Evolutionary conservation across 179 eudicot species (phyloP), one percentile per base, ranked within the genome.

Genomic region (Drosera spatulata): DNA sequence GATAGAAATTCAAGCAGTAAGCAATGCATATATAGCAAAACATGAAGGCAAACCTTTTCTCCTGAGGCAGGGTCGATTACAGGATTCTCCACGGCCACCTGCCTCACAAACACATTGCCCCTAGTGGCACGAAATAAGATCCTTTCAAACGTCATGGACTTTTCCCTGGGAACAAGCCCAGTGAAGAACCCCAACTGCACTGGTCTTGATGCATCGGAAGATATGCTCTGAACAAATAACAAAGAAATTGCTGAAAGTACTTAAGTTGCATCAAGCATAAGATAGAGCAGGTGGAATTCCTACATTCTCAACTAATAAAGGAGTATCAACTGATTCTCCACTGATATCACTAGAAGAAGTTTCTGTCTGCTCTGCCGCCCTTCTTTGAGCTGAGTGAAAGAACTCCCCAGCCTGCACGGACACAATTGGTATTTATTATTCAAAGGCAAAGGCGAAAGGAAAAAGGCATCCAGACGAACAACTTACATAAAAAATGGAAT

Each of bases 141-240:
- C 69, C 91, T 82, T 61, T 87, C 95, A 78, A 86, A 86, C 64
- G 86, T 86, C 78, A 86, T 73, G 5, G 91, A 75, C 66, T 82
- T 89, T 12, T 77, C 95, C 71, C 91, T 82, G 8, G 87, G 78
- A 50, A 89, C 95, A 60, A 89, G 88, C 33, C 97, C 97, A 66
- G 85, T 84, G 38, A 84, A 72, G 68, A 75, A 84, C 14, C 97
- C 87, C 53, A 89, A 77, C 75, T 84, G 84, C 57, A 86, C 79
- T 63, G 80, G 70, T 69, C 82, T 86, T 71, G 86, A 80, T 55
- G 79, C 68, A 73, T 89, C 95, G 38, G 63, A 62, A 10, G 77
- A 73, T 65, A 71, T 70, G 67, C 83, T 84, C 96, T 85, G 53
- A 58, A 68, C 54, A 53, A 4, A 50, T 45, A 11, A 33, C 60